Conservation (phyloP, 495 filamentous ascomycete genomes). For the Tuber aestivum region DNA sequence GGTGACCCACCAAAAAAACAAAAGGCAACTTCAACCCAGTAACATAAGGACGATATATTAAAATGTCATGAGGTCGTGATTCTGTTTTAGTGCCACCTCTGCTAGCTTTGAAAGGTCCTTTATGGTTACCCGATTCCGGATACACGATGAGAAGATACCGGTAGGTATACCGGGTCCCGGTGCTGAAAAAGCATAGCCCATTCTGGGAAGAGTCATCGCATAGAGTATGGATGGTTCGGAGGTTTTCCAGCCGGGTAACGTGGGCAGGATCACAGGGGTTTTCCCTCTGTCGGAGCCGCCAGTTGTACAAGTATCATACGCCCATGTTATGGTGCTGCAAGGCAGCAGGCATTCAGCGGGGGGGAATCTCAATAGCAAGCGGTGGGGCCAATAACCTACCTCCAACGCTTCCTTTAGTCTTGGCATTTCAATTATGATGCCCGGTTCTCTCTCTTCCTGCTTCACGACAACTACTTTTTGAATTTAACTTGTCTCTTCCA, state of each 20-base stretch:
- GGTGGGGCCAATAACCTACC: constrained; percentile 2
- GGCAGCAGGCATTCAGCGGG: not conserved
- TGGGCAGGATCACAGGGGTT: not conserved
- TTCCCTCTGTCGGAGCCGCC: not conserved
- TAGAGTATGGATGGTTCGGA: not conserved
- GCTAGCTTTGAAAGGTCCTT: no score
- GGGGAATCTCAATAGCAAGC: not conserved
- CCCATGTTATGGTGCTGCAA: not conserved
- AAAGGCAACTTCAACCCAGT: no score
- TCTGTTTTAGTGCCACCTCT: no score
- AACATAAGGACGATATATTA: no score
- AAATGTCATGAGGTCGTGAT: no score
- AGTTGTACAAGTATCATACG: no score
- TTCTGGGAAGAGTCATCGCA: no score
- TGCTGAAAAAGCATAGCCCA: not conserved
- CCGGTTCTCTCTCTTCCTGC: not conserved
- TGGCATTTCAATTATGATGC: not conserved
- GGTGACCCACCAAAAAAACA: no score
- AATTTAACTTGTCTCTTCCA: not conserved
- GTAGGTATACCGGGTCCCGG: not conserved
- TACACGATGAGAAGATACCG: no score
- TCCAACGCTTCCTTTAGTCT: not conserved
- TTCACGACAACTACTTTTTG: not conserved
- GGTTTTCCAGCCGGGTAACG: not conserved
- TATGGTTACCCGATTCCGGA: no score